Evolutionary conservation across 139 green algal genomes (phyloP).

Genomic region (Penium margaritaceum): DNA sequence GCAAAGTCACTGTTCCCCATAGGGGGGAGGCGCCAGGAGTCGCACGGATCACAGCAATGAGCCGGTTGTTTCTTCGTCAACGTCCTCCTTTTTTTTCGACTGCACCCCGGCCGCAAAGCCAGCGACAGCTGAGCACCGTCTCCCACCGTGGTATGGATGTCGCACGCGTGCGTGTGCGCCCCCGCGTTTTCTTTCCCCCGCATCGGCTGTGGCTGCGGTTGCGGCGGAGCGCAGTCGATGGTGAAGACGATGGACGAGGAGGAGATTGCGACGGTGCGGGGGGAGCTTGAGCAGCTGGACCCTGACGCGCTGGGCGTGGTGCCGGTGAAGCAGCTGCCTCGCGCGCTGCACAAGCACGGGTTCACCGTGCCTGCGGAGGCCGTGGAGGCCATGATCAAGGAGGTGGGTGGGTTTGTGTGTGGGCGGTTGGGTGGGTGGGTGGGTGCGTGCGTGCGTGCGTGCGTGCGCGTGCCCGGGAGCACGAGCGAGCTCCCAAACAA

Average conservation of each 20-base stretch:
- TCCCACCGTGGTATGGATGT: no score
- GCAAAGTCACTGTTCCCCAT: no score
- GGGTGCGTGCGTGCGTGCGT: background rate
- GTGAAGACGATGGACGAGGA: conserved; percentile 1
- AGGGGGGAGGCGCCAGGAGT: no score
- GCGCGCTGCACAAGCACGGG: background rate
- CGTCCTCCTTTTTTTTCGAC: no score
- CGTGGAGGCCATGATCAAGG: background rate
- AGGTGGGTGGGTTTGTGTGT: background rate
- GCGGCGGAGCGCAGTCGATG: background rate
- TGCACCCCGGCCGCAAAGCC: no score
- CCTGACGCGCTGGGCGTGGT: background rate
- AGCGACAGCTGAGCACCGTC: no score
- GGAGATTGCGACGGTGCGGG: background rate
- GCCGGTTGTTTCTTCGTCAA: no score
- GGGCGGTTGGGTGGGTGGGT: background rate
- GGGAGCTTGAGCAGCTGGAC: background rate
- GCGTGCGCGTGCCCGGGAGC: background rate
- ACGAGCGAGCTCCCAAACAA: background rate
- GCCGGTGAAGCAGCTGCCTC: background rate
- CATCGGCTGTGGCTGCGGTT: no score
- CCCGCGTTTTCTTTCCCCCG: no score
- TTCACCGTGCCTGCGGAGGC: background rate
- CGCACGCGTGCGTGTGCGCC: no score
- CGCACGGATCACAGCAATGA: no score